Evolutionary conservation across 2,329 filamentous ascomycete genomes (phyloP).

Genomic region (Xylaria arbuscula): DNA sequence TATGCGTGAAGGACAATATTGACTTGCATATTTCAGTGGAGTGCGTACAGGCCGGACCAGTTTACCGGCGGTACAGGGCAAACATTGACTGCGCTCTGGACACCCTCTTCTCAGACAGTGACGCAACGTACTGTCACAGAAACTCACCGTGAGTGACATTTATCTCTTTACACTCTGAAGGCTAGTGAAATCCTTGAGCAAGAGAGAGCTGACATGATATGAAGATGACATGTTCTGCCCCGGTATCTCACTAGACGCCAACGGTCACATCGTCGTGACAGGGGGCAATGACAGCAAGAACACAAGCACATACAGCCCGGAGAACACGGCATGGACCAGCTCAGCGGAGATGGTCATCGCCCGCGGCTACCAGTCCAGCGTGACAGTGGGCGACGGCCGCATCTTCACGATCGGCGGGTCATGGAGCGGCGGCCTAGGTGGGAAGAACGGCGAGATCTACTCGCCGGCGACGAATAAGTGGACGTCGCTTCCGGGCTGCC

Average conservation of each 20-base stretch:
- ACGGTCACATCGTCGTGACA: conserved; percentile 63
- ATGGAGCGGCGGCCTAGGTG: conserved; percentile 60
- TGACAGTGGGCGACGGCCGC: conserved; percentile 62
- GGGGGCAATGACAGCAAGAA: conserved; percentile 63
- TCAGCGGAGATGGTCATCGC: conserved; percentile 57
- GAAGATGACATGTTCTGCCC: conserved; percentile 66
- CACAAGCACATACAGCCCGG: conserved; percentile 61
- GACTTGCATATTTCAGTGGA: conserved; percentile 39
- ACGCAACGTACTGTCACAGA: conserved; percentile 51
- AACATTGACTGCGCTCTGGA: conserved; percentile 41
- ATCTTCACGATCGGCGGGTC: conserved; percentile 70
- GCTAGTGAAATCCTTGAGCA: too few relatives aligned
- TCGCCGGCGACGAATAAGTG: conserved; percentile 59
- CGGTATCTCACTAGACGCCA: conserved; percentile 61
- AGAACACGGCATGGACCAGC: conserved; percentile 53
- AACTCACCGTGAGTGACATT: conserved; percentile 49
- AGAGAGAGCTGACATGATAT: conserved; percentile 40
- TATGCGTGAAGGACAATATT: background rate
- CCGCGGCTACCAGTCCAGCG: conserved; percentile 65
- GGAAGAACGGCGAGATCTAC: conserved; percentile 68
- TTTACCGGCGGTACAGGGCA: conserved; percentile 38
- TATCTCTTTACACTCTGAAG: too few relatives aligned
- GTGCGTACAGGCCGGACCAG: conserved; percentile 39
- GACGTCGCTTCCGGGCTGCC: conserved; percentile 57
- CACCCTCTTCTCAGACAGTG: conserved; percentile 42